These are phyloP conservation scores for Sugiyamaella valdiviana DNA, from an alignment of 805 yeast genomes.

Conservation along the genomic window DNA sequence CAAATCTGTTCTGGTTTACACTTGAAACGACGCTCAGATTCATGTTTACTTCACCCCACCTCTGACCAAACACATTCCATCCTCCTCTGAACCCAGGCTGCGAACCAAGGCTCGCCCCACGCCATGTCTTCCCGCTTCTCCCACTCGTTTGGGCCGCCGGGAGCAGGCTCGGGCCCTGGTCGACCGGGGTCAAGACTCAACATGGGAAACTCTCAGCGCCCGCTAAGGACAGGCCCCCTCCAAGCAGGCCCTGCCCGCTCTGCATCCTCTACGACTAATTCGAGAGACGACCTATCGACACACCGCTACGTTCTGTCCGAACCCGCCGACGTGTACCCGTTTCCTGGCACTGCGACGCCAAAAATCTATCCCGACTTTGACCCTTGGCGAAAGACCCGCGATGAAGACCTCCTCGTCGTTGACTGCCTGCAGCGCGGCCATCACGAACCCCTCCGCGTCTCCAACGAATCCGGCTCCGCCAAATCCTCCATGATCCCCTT, in stretches of 20 bases:
- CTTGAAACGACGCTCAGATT: too few species aligned
- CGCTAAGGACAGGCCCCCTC: background rate
- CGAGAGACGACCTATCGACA: slow-evolving; percentile 23
- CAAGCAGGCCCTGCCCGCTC: background rate
- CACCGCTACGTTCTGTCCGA: slow-evolving; percentile 31
- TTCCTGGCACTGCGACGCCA: slow-evolving; percentile 18
- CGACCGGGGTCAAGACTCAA: background rate
- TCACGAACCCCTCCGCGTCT: slow-evolving; percentile 54
- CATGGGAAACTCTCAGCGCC: background rate
- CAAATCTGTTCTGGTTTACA: too few species aligned
- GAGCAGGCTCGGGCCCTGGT: background rate
- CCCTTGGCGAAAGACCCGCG: slow-evolving; percentile 59
- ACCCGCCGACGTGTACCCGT: slow-evolving; percentile 33
- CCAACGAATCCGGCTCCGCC: slow-evolving; percentile 65
- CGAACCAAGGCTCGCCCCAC: too few species aligned
- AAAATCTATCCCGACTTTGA: slow-evolving; percentile 57
- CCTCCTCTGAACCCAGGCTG: too few species aligned
- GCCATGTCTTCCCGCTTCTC: background rate
- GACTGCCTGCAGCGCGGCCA: slow-evolving; percentile 64
- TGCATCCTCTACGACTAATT: background rate
- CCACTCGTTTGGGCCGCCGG: background rate
- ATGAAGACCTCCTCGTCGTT: slow-evolving; percentile 50
- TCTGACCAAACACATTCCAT: too few species aligned
- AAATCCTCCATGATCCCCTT: slow-evolving; percentile 46
- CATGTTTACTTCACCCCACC: too few species aligned